Evolutionary conservation across 805 yeast genomes (phyloP), one percentile per base, ranked within the genome.

Genomic region (Wickerhamiella shivajii): DNA sequence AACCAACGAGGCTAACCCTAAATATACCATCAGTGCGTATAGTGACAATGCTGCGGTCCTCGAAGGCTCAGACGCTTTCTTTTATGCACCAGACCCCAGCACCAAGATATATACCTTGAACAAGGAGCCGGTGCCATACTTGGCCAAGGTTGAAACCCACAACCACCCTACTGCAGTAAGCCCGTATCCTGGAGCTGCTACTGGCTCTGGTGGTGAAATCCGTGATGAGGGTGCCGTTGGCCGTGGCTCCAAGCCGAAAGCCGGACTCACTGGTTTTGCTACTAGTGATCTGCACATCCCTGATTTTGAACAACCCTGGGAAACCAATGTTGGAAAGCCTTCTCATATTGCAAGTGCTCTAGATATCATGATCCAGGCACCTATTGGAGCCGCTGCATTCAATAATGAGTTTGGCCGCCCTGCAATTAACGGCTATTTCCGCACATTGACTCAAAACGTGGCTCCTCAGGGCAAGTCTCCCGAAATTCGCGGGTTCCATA

Each of bases 201-300:
- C 99, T 10, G 99, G 99, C 43, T 85, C 97, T 8, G 99, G 99
- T 56, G 99, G 99, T 64, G 99, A 90, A 61, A 90, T 90, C 51
- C 80, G 99, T 67, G 99, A 90, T 59, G 99, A 90, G 63, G 98
- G 96, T 61, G 98, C 99, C 19, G 94, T 90, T 17, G 99, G 99
- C 43, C 74, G 96, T 56, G 99, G 99, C 29, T 87, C 97, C 17
- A 83, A 83, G 57, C 72, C 97, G 27, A 87, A 90, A 60, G 93
- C 96, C 52, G 99, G 99, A 36, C 65, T 90, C 41, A 66, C 93
- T 26, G 99, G 99, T 6, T 90, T 74, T 58, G 69, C 92, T 8
- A 95, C 84, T 15, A 76, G 93, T 24, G 97, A 90, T 58, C 67
- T 90, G 55, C 65, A 71, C 43, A 85, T 90, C 47, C 98, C 98